These are phyloP conservation scores for Ligustrum vulgare DNA, from an alignment of 257 asterid species.

Conservation along the genomic window DNA sequence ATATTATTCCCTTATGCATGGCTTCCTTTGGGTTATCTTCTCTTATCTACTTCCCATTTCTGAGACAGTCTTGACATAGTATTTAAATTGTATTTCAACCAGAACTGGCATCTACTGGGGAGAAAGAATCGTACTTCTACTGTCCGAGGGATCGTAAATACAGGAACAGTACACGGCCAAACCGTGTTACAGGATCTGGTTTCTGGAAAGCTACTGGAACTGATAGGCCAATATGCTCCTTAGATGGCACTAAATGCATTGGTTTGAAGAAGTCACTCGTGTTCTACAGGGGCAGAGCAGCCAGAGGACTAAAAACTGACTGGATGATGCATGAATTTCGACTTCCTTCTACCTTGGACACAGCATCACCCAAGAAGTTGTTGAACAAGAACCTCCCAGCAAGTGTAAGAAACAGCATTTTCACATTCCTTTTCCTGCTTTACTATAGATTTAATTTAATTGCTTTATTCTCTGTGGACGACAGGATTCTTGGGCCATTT, in stretches of 20 bases:
- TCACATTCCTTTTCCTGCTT: not conserved
- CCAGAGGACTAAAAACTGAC: slow-evolving; percentile 70
- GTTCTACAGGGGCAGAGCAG: slow-evolving; percentile 80
- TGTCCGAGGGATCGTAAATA: slow-evolving; percentile 75
- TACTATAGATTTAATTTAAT: not conserved
- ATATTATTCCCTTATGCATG: not conserved
- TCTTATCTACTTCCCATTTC: not conserved
- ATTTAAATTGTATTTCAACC: not conserved
- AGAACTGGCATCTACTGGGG: slow-evolving; percentile 66
- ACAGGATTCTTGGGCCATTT: slow-evolving; percentile 84
- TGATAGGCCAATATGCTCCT: slow-evolving; percentile 72
- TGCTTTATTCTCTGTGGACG: not conserved
- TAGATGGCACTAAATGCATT: slow-evolving; percentile 56
- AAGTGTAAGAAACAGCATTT: slow-evolving; percentile 36
- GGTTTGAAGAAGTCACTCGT: slow-evolving; percentile 73
- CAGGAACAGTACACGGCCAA: slow-evolving; percentile 70
- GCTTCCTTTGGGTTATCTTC: not conserved
- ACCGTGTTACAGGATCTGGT: slow-evolving; percentile 69
- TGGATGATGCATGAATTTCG: slow-evolving; percentile 94
- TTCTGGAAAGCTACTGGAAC: slow-evolving; percentile 89
- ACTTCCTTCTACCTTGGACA: slow-evolving; percentile 46
- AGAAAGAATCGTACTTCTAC: slow-evolving; percentile 79
- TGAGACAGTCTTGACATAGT: not conserved
- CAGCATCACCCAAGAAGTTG: slow-evolving; percentile 34
- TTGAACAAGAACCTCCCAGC: slow-evolving; percentile 49